Evolutionary conservation across 768 basidiomycete genomes (phyloP).

Genomic region (Hypholoma fasciculare): DNA sequence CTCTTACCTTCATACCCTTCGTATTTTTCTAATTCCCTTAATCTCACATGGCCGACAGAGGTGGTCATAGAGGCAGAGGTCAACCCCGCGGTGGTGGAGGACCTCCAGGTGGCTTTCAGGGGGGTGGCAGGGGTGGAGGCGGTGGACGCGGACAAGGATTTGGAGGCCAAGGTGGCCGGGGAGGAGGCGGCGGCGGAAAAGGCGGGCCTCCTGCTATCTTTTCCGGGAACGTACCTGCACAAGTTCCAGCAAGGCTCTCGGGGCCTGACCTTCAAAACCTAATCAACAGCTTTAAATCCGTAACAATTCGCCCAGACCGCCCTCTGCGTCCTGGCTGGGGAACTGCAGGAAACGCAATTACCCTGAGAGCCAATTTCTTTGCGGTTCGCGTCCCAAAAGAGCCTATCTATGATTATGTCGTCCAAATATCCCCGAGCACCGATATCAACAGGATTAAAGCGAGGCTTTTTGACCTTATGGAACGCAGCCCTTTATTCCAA

Average conservation of each 20-base stretch:
- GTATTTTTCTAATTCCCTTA: neutral
- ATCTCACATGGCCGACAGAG: constrained; percentile 25
- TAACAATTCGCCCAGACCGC: constrained; percentile 30
- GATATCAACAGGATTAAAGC: constrained; percentile 43
- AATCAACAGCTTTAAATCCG: constrained; percentile 35
- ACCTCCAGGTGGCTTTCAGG: constrained; percentile 14
- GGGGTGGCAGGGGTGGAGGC: constrained; percentile 21
- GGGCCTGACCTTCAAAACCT: constrained; percentile 34
- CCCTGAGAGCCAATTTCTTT: constrained; percentile 66
- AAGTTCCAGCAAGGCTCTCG: constrained; percentile 35
- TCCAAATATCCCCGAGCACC: constrained; percentile 49
- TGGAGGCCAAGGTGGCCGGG: constrained; percentile 21
- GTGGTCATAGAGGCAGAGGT: constrained; percentile 25
- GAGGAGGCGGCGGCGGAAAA: constrained; percentile 27
- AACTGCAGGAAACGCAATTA: constrained; percentile 45
- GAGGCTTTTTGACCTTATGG: constrained; percentile 58
- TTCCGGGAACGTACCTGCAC: constrained; percentile 31
- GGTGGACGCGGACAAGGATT: constrained; percentile 18
- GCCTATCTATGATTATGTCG: constrained; percentile 54
- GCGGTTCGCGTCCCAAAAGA: constrained; percentile 46
- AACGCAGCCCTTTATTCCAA: constrained; percentile 33
- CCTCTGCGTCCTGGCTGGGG: constrained; percentile 63
- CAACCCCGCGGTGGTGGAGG: constrained; percentile 23
- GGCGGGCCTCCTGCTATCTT: constrained; percentile 35
- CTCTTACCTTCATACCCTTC: neutral